phyloP scores from a whole-genome alignment of 73 alveolate species.

The Paramecium octaurelia region DNA sequence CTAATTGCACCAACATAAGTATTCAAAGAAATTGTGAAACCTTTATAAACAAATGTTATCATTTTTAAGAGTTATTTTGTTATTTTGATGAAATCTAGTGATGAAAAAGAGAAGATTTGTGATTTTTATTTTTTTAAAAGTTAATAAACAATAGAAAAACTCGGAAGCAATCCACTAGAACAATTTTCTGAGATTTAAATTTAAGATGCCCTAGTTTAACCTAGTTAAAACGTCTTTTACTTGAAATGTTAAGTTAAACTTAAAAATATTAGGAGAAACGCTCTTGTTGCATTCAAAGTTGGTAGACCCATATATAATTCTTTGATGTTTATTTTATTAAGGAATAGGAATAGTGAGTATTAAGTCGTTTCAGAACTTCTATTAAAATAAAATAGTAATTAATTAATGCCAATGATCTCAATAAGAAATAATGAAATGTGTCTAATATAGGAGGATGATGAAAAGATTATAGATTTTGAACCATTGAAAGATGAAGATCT shows the following conservation, averaged over 20 bases:
- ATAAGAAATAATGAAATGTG: background rate
- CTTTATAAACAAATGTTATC: background rate
- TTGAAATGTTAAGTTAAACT: background rate
- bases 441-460: background rate
- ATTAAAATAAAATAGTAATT: background rate
- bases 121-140: background rate
- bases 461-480: background rate
- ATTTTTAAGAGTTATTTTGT: background rate
- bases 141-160: background rate
- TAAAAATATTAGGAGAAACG: background rate
- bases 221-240: background rate
- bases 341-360: background rate
- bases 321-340: background rate
- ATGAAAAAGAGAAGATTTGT: background rate
- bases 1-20: background rate
- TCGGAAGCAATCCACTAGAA: background rate
- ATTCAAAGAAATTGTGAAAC: background rate
- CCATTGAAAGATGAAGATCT: background rate
- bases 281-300: background rate
- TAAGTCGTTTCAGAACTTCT: background rate
- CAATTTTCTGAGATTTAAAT: background rate
- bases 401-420: background rate
- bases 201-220: background rate
- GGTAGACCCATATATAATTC: background rate
- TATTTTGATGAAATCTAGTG: background rate